These are phyloP conservation scores for Xylaria sp. DNA, from an alignment of 2,329 filamentous ascomycete species.

Conservation along the genomic window DNA sequence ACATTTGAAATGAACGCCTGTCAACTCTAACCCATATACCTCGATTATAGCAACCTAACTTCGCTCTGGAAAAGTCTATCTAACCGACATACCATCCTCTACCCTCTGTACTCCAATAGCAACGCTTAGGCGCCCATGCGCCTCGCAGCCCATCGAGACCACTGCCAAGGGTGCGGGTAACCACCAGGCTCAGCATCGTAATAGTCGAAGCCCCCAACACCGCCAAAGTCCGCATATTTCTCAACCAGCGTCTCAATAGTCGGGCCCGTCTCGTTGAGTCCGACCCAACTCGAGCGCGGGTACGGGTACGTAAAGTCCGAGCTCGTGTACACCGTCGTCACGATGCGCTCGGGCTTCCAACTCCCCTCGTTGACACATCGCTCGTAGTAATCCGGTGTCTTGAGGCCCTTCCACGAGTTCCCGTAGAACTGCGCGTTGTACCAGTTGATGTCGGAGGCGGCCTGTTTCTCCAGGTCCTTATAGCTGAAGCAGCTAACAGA, in stretches of 20 bases:
- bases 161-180: neutral
- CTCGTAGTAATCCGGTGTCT: neutral
- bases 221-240: neutral
- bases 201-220: neutral
- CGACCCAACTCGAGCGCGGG: neutral
- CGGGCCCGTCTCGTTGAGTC: constrained; percentile 5
- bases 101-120: neutral
- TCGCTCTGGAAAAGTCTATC: neutral
- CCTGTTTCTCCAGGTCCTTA: constrained; percentile 20
- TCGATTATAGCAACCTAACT: neutral
- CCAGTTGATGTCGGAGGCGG: constrained; percentile 21
- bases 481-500: constrained; percentile 33
- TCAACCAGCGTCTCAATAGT: neutral
- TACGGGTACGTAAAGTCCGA: neutral
- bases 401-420: neutral
- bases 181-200: neutral
- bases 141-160: neutral
- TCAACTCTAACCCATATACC: too few relatives aligned
- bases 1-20: too few relatives aligned
- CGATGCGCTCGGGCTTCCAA: neutral
- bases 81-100: neutral
- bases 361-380: neutral
- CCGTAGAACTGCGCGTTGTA: constrained; percentile 35
- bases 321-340: constrained; percentile 1
- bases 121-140: neutral